Conservation (phyloP, 345 rosid species). For the Gossypium bickii region DNA sequence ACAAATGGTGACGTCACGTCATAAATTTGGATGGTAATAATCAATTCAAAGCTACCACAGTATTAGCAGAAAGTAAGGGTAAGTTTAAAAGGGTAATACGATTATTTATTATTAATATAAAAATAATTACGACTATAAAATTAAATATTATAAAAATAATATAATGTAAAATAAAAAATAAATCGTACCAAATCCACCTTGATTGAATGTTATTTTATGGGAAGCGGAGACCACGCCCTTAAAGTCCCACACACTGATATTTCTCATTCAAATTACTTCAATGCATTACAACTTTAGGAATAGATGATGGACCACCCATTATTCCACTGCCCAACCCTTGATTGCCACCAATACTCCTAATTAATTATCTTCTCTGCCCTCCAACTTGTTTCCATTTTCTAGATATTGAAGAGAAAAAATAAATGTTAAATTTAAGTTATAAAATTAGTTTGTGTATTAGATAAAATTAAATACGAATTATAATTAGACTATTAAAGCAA, state of each 20-base stretch:
- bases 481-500: too few relatives aligned
- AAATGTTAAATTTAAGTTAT: too few relatives aligned
- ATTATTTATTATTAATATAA: too few relatives aligned
- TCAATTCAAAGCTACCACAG: too few relatives aligned
- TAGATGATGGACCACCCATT: constrained; percentile 40
- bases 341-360: background rate
- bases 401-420: background rate
- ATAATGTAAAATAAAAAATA: too few relatives aligned
- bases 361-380: background rate
- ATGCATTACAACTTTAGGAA: constrained; percentile 1
- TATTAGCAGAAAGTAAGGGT: background rate
- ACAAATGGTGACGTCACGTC: too few relatives aligned
- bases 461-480: too few relatives aligned
- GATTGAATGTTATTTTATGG: constrained; percentile 23
- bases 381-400: background rate
- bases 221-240: constrained; percentile 42
- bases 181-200: rapidly evolving
- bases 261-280: constrained; percentile 6
- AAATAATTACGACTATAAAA: too few relatives aligned
- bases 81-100: too few relatives aligned
- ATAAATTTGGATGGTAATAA: too few relatives aligned
- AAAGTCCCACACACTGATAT: constrained; percentile 20
- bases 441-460: too few relatives aligned
- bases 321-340: constrained; percentile 17
- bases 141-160: too few relatives aligned